These are phyloP conservation scores for Tetraselmis striata DNA, from an alignment of 139 green algal species.

Conservation along the genomic window DNA sequence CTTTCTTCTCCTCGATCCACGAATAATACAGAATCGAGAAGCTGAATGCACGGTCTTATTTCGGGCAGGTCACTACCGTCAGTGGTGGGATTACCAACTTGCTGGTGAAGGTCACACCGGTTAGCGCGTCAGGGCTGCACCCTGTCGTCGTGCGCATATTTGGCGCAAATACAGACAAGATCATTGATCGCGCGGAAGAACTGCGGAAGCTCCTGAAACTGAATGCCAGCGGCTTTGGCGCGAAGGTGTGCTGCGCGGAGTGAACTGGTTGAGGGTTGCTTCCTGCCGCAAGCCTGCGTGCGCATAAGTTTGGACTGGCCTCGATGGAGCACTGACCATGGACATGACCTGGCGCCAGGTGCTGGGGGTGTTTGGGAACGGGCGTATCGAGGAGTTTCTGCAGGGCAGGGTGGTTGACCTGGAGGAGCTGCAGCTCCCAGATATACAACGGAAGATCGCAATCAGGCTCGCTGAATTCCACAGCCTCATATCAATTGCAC, in stretches of 20 bases:
- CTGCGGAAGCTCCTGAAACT: slow-evolving; percentile 44
- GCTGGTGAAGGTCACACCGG: slow-evolving; percentile 51
- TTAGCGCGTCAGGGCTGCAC: background rate
- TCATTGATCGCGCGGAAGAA: slow-evolving; percentile 76
- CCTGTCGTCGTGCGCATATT: slow-evolving; percentile 80
- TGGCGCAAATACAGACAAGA: slow-evolving; percentile 76
- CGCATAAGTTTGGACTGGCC: background rate
- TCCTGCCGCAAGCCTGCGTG: background rate
- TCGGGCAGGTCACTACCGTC: slow-evolving; percentile 51
- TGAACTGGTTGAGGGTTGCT: background rate
- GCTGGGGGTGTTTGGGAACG: slow-evolving; percentile 71
- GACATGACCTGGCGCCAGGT: slow-evolving; percentile 39
- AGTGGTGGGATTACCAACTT: slow-evolving; percentile 85
- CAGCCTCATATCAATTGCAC: background rate
- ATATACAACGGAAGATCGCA: background rate
- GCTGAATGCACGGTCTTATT: background rate
- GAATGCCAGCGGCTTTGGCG: slow-evolving; percentile 65
- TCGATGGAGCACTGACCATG: background rate
- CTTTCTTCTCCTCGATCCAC: background rate
- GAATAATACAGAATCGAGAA: background rate
- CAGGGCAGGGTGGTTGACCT: slow-evolving; percentile 4
- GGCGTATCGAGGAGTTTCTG: slow-evolving; percentile 75
- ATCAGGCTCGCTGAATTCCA: background rate
- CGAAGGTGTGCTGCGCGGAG: slow-evolving; percentile 30
- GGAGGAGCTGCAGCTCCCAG: slow-evolving; percentile 5